Base-by-base conservation (phyloP, 495 filamentous ascomycete species). In the Cercophora samala region DNA sequence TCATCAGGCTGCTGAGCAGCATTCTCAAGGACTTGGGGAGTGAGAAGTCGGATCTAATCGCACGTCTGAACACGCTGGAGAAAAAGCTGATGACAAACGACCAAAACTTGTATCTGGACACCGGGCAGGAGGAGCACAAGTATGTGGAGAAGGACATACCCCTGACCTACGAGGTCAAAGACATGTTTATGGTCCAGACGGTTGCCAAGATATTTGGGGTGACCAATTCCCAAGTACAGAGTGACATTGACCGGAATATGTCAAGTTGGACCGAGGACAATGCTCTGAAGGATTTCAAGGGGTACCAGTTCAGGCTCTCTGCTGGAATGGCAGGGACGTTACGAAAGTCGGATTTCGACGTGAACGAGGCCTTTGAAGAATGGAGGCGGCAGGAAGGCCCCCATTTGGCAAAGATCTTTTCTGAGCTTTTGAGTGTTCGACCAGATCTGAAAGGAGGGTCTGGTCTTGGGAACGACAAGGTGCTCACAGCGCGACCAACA, bases 41-140 rank as follows among this genome's bases (percentile, higher is more conserved):
- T 86, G 89, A 71, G 91, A 96, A 87, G 60, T 88, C 91, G 22
- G 96, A 99, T 74, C 84, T 99, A 64, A 87, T 89, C 69, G 86
- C 81, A 69, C 86, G 92, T 68, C 79, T 99, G 67, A 82, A 85
- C 42, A 93, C 89, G 4, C 80, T 99, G 67, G 96, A 99, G 77
- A 93, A 87, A 70, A 98, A 98, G 79, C 86, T 99, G 52, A 83
- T 99, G 68, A 87, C 89, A n/a, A 93, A 97, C 75, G 95, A 99
- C 73, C 91, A 97, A 76, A 93, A 97, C 74, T 83, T 99, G 25
- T 85, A 83, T 22, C 81, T 87, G 19, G 80, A 77, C 82, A 73
- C 81, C 70, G 72, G 79, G 76, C 66, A 91, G 59, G 80, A 85
- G 60, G 70, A 83, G 19, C 85, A 87, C 51, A 84, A 86, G 32